Evolutionary conservation across 805 yeast species (phyloP).

Genomic region (Cephaloascus albidus): DNA sequence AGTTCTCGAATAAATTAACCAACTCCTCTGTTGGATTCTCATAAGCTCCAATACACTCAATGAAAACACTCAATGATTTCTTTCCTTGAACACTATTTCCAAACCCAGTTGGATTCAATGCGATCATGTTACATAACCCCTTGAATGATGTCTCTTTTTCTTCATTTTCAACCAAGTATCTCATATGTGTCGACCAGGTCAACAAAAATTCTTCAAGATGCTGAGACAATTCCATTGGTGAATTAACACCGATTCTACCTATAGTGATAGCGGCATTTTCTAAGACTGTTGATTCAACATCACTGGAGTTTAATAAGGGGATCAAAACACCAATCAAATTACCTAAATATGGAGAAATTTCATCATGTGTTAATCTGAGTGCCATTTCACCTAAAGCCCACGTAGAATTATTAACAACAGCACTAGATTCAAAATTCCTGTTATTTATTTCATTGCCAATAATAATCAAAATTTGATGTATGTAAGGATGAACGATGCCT

Average conservation of each 20-base stretch:
- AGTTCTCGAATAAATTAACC: constrained; percentile 30
- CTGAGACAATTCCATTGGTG: constrained; percentile 50
- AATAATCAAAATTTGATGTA: constrained; percentile 48
- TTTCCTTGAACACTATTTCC: constrained; percentile 35
- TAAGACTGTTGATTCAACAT: constrained; percentile 52
- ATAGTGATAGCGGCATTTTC: constrained; percentile 88
- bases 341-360: constrained; percentile 40
- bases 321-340: constrained; percentile 49
- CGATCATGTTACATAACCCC: constrained; percentile 71
- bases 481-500: constrained; percentile 33
- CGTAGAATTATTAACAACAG: constrained; percentile 80
- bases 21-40: constrained; percentile 39
- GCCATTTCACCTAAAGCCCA: constrained; percentile 92
- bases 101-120: constrained; percentile 58
- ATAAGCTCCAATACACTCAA: constrained; percentile 52
- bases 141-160: constrained; percentile 83
- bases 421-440: constrained; percentile 36
- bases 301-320: constrained; percentile 45
- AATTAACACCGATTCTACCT: constrained; percentile 70
- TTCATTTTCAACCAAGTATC: constrained; percentile 62
- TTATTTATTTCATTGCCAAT: constrained; percentile 62
- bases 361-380: constrained; percentile 39
- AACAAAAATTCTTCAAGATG: constrained; percentile 48
- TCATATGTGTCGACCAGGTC: constrained; percentile 66
- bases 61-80: constrained; percentile 39